Conservation (phyloP, 2,329 filamentous ascomycete genomes). For the Neoarthrinium moseri region DNA sequence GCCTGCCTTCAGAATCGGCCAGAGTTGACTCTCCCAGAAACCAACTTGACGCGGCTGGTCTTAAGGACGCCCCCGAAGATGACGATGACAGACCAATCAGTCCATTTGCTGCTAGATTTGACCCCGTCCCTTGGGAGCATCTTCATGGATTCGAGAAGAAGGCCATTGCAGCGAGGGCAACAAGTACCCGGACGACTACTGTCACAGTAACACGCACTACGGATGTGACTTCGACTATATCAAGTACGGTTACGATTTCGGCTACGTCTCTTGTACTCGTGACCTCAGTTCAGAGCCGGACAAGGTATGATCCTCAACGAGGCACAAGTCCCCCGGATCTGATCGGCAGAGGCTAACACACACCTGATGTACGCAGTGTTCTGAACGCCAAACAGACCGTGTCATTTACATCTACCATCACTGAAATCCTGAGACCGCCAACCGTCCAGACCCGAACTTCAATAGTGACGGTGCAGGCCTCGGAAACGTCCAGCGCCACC, state of each 20-base stretch:
- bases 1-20: background rate
- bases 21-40: background rate
- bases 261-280: background rate
- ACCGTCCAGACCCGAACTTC: background rate
- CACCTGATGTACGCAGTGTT: background rate
- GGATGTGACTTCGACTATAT: background rate
- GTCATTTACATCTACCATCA: background rate
- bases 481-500: background rate
- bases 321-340: too few relatives aligned
- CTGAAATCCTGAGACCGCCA: background rate
- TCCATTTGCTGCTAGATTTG: background rate
- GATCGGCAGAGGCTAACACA: too few relatives aligned
- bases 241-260: background rate
- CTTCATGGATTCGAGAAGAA: background rate
- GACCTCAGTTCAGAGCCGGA: background rate
- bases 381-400: background rate
- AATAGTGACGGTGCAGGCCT: background rate
- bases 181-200: background rate
- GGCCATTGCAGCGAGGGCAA: background rate
- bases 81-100: background rate
- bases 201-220: background rate
- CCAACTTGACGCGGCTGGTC: too few relatives aligned
- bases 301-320: too few relatives aligned
- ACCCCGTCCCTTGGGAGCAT: conserved; percentile 1
- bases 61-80: background rate